These are phyloP conservation scores for Colletotrichum ledebouriae DNA, from an alignment of 2,329 filamentous ascomycete genomes.

Conservation along the genomic window DNA sequence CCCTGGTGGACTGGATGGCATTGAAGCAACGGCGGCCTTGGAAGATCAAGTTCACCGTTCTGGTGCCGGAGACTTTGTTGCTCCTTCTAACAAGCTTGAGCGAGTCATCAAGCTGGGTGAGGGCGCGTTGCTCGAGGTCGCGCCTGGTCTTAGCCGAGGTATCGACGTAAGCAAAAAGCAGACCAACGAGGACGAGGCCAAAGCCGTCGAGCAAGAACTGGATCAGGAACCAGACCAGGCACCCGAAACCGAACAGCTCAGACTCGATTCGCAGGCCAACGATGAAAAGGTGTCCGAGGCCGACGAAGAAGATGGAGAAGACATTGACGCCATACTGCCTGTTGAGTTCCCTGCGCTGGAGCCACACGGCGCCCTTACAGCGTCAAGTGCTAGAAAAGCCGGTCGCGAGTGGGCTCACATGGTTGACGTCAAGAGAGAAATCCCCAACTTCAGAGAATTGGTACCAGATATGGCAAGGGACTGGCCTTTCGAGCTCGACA, in stretches of 20 bases:
- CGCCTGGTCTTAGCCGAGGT: conserved; percentile 86
- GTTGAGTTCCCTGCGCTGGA: conserved; percentile 94
- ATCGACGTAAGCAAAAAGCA: conserved; percentile 77
- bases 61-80: conserved; percentile 57
- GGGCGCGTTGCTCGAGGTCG: conserved; percentile 82
- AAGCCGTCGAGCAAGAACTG: conserved; percentile 59
- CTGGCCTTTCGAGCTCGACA: conserved; percentile 98
- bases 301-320: conserved; percentile 64
- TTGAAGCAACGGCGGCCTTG: conserved; percentile 86
- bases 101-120: conserved; percentile 88
- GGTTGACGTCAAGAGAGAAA: conserved; percentile 93
- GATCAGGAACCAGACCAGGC: conserved; percentile 60
- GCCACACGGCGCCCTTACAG: conserved; percentile 81
- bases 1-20: conserved; percentile 87
- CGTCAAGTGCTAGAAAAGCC: conserved; percentile 78
- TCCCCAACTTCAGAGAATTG: conserved; percentile 92
- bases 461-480: conserved; percentile 96
- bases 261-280: conserved; percentile 43
- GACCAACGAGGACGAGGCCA: conserved; percentile 64
- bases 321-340: conserved; percentile 88
- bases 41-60: conserved; percentile 77
- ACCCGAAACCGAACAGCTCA: conserved; percentile 48
- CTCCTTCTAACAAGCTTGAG: conserved; percentile 72
- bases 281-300: conserved; percentile 53
- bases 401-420: conserved; percentile 97